These are phyloP conservation scores for Solanum gandarillasii DNA, from an alignment of 257 asterid genomes.

Conservation along the genomic window DNA sequence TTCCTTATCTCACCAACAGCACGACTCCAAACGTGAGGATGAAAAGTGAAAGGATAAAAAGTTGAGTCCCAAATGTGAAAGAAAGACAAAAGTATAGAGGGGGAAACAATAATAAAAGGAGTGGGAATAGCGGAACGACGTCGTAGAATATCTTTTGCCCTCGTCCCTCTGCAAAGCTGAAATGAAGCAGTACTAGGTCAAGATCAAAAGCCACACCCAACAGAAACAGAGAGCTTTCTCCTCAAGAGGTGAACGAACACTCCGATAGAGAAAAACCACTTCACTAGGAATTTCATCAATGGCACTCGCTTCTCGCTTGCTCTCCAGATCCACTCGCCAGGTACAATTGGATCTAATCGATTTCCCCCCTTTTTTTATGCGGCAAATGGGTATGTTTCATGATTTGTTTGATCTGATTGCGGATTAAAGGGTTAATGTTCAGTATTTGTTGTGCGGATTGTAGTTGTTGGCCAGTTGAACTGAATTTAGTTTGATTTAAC, in stretches of 20 bases:
- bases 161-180: background rate
- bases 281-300: slow-evolving; percentile 3
- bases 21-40: too few species aligned
- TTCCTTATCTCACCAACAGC: too few species aligned
- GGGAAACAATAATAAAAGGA: background rate
- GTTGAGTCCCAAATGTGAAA: background rate
- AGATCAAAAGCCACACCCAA: background rate
- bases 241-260: background rate
- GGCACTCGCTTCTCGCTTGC: slow-evolving; percentile 60
- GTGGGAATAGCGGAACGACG: background rate
- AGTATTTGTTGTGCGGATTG: too few species aligned
- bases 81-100: background rate
- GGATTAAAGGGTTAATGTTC: background rate
- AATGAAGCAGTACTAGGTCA: background rate
- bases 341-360: slow-evolving; percentile 12
- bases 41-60: background rate
- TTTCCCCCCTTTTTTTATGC: background rate
- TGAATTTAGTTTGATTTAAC: background rate
- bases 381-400: background rate
- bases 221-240: background rate
- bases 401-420: background rate
- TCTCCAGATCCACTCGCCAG: slow-evolving; percentile 70
- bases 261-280: background rate
- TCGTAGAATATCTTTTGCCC: background rate
- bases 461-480: background rate